Evolutionary conservation across 2,329 filamentous ascomycete species (phyloP).

Genomic region (Neobulgaria alba): DNA sequence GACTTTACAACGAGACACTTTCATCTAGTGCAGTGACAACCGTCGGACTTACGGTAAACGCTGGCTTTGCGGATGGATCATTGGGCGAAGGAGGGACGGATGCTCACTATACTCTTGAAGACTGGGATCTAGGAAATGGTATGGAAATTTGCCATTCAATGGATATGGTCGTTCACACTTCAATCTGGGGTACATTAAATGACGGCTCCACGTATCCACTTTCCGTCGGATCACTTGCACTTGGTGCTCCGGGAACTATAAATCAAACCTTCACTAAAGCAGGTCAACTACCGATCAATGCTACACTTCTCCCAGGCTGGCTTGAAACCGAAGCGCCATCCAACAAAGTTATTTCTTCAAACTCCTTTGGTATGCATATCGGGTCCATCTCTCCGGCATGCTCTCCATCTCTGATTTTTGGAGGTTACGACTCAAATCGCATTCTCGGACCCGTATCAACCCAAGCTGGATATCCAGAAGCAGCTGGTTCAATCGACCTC

Average conservation of each 20-base stretch:
- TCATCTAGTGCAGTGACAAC: too few species aligned
- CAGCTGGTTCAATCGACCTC: constrained; percentile 13
- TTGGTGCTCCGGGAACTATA: constrained; percentile 10
- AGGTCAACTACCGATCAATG: constrained; percentile 8
- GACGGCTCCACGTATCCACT: constrained; percentile 13
- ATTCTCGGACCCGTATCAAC: constrained; percentile 10
- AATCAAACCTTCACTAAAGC: constrained; percentile 12
- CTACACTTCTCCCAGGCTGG: constrained; percentile 8
- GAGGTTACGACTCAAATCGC: constrained; percentile 19
- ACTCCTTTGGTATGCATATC: constrained; percentile 21
- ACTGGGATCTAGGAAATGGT: too few species aligned
- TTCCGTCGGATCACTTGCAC: constrained; percentile 10
- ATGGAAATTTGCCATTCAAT: too few species aligned
- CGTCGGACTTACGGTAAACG: too few species aligned
- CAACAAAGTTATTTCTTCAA: constrained; percentile 10
- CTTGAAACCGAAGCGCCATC: too few species aligned
- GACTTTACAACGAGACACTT: too few species aligned
- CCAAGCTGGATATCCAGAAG: constrained; percentile 7
- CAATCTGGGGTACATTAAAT: constrained; percentile 6
- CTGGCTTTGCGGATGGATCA: too few species aligned
- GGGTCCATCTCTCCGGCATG: constrained; percentile 12
- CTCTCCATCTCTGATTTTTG: constrained; percentile 14
- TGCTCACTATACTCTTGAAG: too few species aligned
- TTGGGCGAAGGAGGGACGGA: too few species aligned
- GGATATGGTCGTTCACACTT: constrained; percentile 8